phyloP scores from a whole-genome alignment of 768 basidiomycete genomes.

The Collybiopsis luxurians region DNA sequence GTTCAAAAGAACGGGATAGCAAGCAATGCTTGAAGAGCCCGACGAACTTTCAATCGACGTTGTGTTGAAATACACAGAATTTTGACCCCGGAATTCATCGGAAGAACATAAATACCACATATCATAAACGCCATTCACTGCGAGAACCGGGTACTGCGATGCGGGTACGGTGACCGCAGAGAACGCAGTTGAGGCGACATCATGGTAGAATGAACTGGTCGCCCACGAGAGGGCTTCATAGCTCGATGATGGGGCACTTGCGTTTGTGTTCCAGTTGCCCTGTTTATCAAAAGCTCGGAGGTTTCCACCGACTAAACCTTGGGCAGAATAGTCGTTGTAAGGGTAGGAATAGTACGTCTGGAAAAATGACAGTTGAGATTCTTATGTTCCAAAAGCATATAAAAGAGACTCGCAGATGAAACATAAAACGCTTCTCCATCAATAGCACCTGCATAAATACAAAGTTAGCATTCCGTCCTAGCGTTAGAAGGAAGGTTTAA shows the following conservation, averaged over 20 bases:
- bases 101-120: constrained; percentile 39
- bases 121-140: constrained; percentile 27
- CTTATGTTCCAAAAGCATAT: background rate
- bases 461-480: background rate
- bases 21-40: background rate
- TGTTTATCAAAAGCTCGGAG: constrained; percentile 33
- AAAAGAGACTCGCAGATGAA: constrained; percentile 36
- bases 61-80: background rate
- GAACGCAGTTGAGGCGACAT: constrained; percentile 33
- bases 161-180: constrained; percentile 22
- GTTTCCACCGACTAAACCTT: constrained; percentile 35
- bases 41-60: background rate
- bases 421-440: constrained; percentile 38
- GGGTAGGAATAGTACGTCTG: constrained; percentile 51
- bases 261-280: constrained; percentile 37
- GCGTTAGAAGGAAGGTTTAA: no score
- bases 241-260: constrained; percentile 30
- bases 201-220: constrained; percentile 27
- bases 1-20: background rate
- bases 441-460: constrained; percentile 29
- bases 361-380: background rate
- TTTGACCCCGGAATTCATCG: background rate
- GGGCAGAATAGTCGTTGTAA: constrained; percentile 43
- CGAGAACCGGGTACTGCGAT: constrained; percentile 24
- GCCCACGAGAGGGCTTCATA: constrained; percentile 31